These are phyloP conservation scores for Tremellales sp. DNA, from an alignment of 1,284 basidiomycete genomes.

Conservation along the genomic window DNA sequence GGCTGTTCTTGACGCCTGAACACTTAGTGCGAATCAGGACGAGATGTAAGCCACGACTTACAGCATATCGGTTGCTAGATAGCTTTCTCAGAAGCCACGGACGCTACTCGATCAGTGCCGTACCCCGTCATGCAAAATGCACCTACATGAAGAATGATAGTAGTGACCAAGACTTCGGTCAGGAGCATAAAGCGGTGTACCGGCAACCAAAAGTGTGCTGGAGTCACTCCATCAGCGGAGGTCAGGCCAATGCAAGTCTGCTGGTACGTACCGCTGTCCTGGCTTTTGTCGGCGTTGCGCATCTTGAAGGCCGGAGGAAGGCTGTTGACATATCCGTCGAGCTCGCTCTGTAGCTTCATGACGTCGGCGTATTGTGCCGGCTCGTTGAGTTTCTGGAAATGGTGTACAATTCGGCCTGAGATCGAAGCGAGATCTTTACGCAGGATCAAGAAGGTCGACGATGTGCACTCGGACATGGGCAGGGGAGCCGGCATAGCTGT, in stretches of 20 bases:
- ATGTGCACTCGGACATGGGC: conserved; percentile 60
- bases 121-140: neutral
- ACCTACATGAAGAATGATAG: conserved; percentile 47
- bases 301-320: conserved; percentile 63
- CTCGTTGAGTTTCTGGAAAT: conserved; percentile 85
- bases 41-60: neutral
- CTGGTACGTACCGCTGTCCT: conserved; percentile 56
- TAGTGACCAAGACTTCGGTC: conserved; percentile 45
- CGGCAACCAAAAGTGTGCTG: conserved; percentile 37
- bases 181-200: conserved; percentile 46
- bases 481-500: conserved; percentile 33
- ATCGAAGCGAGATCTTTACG: conserved; percentile 76
- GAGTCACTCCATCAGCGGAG: conserved; percentile 1
- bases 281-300: conserved; percentile 66
- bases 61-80: conserved; percentile 40
- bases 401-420: conserved; percentile 88
- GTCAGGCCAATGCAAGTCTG: neutral
- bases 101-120: conserved; percentile 20
- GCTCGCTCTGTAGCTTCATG: conserved; percentile 74
- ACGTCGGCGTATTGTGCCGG: conserved; percentile 83
- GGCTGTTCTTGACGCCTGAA: conserved; percentile 34
- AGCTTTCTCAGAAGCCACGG: conserved; percentile 45
- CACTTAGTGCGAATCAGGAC: neutral
- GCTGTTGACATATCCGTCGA: conserved; percentile 68
- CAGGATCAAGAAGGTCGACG: conserved; percentile 82